Percentiles rank a stretch among this genome's conserved stretches.
These are phyloP conservation scores for Emergomyces orientalis DNA, from an alignment of 2,329 filamentous ascomycete species.

Conservation along the genomic window DNA sequence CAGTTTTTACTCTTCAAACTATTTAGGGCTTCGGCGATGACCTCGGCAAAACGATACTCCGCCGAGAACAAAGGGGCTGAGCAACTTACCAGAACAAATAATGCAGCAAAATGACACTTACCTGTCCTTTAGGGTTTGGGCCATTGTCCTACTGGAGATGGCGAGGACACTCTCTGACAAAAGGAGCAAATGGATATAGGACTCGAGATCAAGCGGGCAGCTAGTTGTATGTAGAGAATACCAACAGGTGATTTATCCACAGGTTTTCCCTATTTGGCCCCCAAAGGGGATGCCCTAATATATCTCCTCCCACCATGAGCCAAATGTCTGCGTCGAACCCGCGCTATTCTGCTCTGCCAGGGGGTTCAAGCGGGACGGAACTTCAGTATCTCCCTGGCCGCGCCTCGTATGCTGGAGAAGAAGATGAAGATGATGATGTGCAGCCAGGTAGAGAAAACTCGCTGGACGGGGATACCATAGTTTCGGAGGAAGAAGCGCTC, in stretches of 20 bases:
- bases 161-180: not conserved
- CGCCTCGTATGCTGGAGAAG: not conserved
- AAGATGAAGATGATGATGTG: not conserved
- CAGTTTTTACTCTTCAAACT: not conserved
- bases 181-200: not conserved
- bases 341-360: slow-evolving; percentile 2
- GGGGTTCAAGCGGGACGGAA: not conserved
- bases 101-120: not conserved
- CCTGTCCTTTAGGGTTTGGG: not conserved
- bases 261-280: not conserved
- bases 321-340: not conserved
- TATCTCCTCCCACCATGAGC: not conserved
- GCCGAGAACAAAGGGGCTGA: not conserved
- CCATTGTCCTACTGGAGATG: not conserved
- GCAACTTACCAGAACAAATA: not conserved
- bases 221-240: not conserved
- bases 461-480: slow-evolving; percentile 1
- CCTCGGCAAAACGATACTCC: not conserved
- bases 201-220: not conserved
- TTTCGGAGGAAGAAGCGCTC: not conserved
- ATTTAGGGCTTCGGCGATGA: not conserved
- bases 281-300: not conserved
- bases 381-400: not conserved
- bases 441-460: not conserved
- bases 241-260: not conserved